Base-by-base conservation (phyloP, 148 eudicot genomes). In the Polygonum maritimum region DNA sequence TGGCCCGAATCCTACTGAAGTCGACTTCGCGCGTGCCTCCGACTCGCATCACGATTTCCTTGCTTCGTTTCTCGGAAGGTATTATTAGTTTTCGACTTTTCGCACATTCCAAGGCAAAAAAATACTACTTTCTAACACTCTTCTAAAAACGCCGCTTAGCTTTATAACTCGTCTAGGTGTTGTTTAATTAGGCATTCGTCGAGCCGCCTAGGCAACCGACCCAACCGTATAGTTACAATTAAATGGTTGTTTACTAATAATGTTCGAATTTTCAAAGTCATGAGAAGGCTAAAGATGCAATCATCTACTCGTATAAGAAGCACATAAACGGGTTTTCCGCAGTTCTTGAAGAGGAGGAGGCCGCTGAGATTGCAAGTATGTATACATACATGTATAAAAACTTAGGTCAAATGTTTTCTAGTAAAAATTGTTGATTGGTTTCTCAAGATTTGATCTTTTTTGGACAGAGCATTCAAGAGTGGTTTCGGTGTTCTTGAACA, bases 311-410 rank as follows among this genome's bases (percentile, higher is more conserved):
- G 0, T 91, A 91, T 35, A 79, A 78, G 3, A 80, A 67, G 21
- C 76, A 88, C 22, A 87, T 91, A 35, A 91, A 91, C 52, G 96
- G 93, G 16, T 89, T 91, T 74, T 89, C 91, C n/a, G 93, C 91
- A 18, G 19, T 52, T 33, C 82, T 91, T 16, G 90, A 91, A 2
- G 91, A 91, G n/a, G 78, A 85, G 72, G 85, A 85, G 3, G 96
- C 88, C 5, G 80, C 84, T 0, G 80, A 81, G 73, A 81, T 91
- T 15, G 88, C 85, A 76, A 85, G 93, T 90, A 88, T 14, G 51
- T 1, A 3, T 36, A 35, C 6, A 36, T 69, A 35, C 6, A 36
- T 69, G 14, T 69, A 69, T 69, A 35, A 0, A 16, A 36, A 14
- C 44, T 33, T 51, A 44, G 21, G 16, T 16, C 5, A 19, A 51